These are phyloP conservation scores for Rubus parviflorus DNA, from an alignment of 306 rosid species.

Conservation along the genomic window DNA sequence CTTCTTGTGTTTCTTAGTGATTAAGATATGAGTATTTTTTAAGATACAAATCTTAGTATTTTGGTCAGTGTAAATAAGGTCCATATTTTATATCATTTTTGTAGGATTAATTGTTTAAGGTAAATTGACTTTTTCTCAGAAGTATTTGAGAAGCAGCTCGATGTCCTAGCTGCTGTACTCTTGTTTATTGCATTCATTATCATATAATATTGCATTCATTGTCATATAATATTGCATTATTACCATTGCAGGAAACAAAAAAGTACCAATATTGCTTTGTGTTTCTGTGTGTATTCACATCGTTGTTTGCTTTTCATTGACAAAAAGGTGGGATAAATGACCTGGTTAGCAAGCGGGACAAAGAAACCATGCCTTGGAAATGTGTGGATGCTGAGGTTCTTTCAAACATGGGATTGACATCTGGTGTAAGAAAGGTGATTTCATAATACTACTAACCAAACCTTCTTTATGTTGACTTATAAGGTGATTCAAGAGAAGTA, in stretches of 20 bases:
- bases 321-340: conserved; percentile 41
- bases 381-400: conserved; percentile 60
- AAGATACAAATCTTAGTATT: too few species aligned
- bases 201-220: background rate
- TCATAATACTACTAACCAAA: background rate
- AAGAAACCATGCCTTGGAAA: conserved; percentile 59
- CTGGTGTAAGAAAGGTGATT: conserved; percentile 85
- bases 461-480: background rate
- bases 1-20: too few species aligned
- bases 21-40: too few species aligned
- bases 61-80: too few species aligned
- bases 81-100: too few species aligned
- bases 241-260: background rate
- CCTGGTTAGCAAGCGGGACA: conserved; percentile 37
- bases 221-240: background rate
- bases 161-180: background rate
- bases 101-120: too few species aligned
- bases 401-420: conserved; percentile 74
- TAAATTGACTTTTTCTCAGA: too few species aligned
- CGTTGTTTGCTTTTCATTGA: conserved; percentile 18
- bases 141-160: background rate
- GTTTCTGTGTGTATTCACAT: background rate
- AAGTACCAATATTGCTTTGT: background rate
- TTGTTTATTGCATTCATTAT: background rate
- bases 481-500: background rate